These are phyloP conservation scores for Yamadazyma paraphyllophila DNA, from an alignment of 805 yeast genomes.

Conservation along the genomic window DNA sequence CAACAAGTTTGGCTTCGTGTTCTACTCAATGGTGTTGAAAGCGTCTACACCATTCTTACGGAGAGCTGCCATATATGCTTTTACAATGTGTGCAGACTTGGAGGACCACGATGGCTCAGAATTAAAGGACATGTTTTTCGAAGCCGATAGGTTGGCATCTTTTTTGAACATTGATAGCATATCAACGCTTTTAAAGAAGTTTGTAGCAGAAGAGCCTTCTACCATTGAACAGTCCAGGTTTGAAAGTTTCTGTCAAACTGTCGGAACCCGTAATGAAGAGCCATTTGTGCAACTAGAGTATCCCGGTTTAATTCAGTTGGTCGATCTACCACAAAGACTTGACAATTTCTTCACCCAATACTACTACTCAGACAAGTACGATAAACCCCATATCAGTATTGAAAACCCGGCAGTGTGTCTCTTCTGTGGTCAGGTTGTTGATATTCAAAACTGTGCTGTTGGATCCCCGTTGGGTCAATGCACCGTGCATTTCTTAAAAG, in stretches of 20 bases:
- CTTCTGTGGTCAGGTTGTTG: slow-evolving; percentile 70
- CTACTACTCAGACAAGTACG: slow-evolving; percentile 44
- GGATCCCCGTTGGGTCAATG: slow-evolving; percentile 72
- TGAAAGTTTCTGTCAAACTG: slow-evolving; percentile 16
- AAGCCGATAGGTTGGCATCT: slow-evolving; percentile 52
- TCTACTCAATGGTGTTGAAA: slow-evolving; percentile 56
- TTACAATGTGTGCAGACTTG: slow-evolving; percentile 49
- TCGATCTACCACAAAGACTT: slow-evolving; percentile 63
- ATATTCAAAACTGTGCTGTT: slow-evolving; percentile 60
- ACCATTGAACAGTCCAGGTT: slow-evolving; percentile 28
- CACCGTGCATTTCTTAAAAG: slow-evolving; percentile 61
- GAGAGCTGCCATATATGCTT: slow-evolving; percentile 55
- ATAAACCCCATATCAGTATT: slow-evolving; percentile 35
- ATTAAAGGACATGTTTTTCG: slow-evolving; percentile 32
- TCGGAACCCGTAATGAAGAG: slow-evolving; percentile 2
- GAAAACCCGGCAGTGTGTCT: slow-evolving; percentile 85
- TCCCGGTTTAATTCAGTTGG: slow-evolving; percentile 63
- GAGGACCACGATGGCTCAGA: slow-evolving; percentile 21
- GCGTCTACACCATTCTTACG: slow-evolving; percentile 64
- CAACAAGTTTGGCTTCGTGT: slow-evolving; percentile 32
- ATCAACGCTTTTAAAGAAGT: slow-evolving; percentile 16
- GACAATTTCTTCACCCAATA: slow-evolving; percentile 66
- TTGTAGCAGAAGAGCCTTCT: slow-evolving; percentile 13
- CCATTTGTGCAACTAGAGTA: slow-evolving; percentile 41
- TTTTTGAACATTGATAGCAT: slow-evolving; percentile 49